Percentiles rank a stretch among this genome's conserved stretches.
phyloP scores from a whole-genome alignment of 176 grass and related monocot genomes.

The Aegilops bicornis region DNA sequence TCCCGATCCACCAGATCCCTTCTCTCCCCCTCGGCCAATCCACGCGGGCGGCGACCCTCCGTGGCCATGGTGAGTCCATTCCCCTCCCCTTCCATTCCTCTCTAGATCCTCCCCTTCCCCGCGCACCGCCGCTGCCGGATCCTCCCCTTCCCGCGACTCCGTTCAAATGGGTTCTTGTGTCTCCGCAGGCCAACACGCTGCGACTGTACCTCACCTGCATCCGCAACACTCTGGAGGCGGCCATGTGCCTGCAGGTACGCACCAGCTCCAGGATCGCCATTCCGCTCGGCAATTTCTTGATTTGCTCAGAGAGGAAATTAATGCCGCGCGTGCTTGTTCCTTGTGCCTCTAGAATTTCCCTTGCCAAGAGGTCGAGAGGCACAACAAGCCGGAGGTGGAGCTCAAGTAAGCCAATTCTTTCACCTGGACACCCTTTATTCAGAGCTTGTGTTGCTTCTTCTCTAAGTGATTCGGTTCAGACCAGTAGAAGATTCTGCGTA shows the following conservation, averaged over 20 bases:
- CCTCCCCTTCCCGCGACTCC: background rate
- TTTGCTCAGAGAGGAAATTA: background rate
- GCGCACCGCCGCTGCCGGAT: background rate
- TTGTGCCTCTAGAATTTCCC: slow-evolving; percentile 74
- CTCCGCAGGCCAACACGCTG: slow-evolving; percentile 63
- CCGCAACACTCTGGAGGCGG: slow-evolving; percentile 89
- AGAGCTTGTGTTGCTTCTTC: background rate
- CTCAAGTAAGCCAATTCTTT: slow-evolving; percentile 66
- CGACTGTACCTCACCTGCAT: slow-evolving; percentile 92
- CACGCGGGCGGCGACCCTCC: background rate
- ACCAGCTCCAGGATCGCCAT: background rate
- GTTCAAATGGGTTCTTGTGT: slow-evolving; percentile 2
- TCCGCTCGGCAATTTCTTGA: background rate
- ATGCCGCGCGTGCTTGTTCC: background rate
- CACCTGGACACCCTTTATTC: background rate
- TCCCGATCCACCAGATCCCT: background rate
- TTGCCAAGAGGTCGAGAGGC: slow-evolving; percentile 97
- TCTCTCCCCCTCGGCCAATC: background rate
- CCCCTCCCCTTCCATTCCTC: background rate
- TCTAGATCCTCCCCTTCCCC: background rate
- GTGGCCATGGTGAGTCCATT: background rate
- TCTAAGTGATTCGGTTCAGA: background rate
- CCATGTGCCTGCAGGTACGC: slow-evolving; percentile 95
- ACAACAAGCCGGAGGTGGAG: slow-evolving; percentile 96
- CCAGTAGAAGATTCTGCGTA: background rate